phyloP scores from a whole-genome alignment of 768 basidiomycete genomes.

The Omphalotus guepiniiformis region DNA sequence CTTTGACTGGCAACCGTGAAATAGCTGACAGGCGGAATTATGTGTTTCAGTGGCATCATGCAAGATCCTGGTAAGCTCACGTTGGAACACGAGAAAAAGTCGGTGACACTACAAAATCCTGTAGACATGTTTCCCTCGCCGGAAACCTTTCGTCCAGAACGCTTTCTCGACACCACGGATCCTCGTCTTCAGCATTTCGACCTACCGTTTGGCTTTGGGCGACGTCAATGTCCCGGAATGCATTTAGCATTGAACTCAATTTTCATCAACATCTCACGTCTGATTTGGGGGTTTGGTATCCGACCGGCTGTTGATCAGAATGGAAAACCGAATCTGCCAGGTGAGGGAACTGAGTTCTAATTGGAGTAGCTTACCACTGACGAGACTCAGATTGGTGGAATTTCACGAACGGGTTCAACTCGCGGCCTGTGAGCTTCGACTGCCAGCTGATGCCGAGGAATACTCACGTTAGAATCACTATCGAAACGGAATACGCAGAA shows the following conservation, averaged over 20 bases:
- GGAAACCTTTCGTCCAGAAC: conserved; percentile 34
- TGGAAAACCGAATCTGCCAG: conserved; percentile 13
- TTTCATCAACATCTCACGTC: conserved; percentile 30
- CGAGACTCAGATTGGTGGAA: conserved; percentile 21
- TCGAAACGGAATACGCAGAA: neutral
- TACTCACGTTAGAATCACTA: neutral
- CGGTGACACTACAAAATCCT: too few relatives aligned
- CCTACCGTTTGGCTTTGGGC: conserved; percentile 37
- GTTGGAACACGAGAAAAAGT: too few relatives aligned
- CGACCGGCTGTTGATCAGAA: conserved; percentile 15
- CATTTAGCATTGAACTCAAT: conserved; percentile 31
- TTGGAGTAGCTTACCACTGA: neutral
- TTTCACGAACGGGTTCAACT: conserved; percentile 32
- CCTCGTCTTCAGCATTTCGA: conserved; percentile 27
- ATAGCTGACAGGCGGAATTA: neutral
- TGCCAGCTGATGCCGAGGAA: conserved; percentile 26
- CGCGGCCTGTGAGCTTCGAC: conserved; percentile 27
- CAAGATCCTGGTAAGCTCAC: too few relatives aligned
- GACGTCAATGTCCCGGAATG: conserved; percentile 34
- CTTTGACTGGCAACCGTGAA: neutral
- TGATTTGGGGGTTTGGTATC: conserved; percentile 34
- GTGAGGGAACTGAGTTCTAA: conserved; percentile 6
- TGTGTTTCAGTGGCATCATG: conserved; percentile 26
- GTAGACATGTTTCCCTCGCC: conserved; percentile 32
- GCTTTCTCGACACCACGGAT: conserved; percentile 30